A percentile compares a stretch with the other conserved stretches of the same genome.
Conservation (phyloP, 2,329 filamentous ascomycete genomes). For the Lecanicillium sp. region DNA sequence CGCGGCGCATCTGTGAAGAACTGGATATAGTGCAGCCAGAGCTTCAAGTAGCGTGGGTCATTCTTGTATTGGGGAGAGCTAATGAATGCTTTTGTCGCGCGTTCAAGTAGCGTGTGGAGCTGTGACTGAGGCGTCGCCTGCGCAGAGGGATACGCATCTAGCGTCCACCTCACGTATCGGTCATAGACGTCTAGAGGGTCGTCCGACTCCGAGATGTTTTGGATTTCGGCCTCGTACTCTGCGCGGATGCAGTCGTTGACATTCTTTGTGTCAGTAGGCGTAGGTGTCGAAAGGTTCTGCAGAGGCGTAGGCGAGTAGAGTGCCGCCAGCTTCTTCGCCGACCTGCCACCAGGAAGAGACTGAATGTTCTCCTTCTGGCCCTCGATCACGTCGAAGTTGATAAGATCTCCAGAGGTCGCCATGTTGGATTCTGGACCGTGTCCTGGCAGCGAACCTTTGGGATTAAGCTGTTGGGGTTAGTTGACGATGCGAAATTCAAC, state of each 20-base stretch:
- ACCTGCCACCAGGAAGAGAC: slow-evolving; percentile 77
- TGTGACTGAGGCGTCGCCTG: slow-evolving; percentile 91
- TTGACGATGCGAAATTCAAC: background rate
- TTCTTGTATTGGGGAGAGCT: slow-evolving; percentile 86
- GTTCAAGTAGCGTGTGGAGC: slow-evolving; percentile 79
- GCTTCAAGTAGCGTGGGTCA: slow-evolving; percentile 83
- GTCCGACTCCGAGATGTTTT: slow-evolving; percentile 74
- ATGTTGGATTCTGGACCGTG: slow-evolving; percentile 23
- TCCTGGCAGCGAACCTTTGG: background rate
- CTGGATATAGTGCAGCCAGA: slow-evolving; percentile 92
- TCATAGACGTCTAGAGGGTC: slow-evolving; percentile 95
- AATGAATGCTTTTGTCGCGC: slow-evolving; percentile 85
- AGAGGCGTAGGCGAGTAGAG: slow-evolving; percentile 64
- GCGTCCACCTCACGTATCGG: slow-evolving; percentile 93
- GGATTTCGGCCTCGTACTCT: slow-evolving; percentile 80
- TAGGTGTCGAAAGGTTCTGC: slow-evolving; percentile 52
- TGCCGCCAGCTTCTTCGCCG: slow-evolving; percentile 79
- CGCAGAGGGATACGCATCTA: slow-evolving; percentile 89
- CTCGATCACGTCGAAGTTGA: slow-evolving; percentile 89
- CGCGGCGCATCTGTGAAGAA: slow-evolving; percentile 90
- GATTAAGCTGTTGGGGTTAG: background rate
- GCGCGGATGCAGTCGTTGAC: slow-evolving; percentile 72
- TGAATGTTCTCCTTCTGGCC: slow-evolving; percentile 98
- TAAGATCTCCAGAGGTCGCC: slow-evolving; percentile 43
- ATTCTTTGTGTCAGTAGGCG: slow-evolving; percentile 65